Base-by-base conservation (phyloP, 1,284 basidiomycete species). In the Anthracocystis walkeri region DNA sequence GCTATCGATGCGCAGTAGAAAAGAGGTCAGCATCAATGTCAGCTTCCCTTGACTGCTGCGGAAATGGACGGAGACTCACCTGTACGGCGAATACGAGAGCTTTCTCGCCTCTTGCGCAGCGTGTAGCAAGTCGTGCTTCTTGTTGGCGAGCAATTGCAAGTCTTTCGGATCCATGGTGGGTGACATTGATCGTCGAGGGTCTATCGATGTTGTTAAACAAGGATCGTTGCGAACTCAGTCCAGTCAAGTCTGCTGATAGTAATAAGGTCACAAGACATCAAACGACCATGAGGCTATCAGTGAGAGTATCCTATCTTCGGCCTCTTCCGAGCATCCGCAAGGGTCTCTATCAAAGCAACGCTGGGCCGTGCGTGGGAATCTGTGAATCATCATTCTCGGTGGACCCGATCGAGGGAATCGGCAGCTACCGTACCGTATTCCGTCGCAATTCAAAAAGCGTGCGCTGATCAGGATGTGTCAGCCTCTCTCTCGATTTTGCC, bases 1-100 rank as follows among this genome's bases (percentile, higher is more conserved):
- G 46, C 93, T 95, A 85, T 18, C 21, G 44, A 50, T 27, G 14
- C 23, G 27, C 4, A 25, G 20, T 21, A 40, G 31, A 23, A 25
- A 2, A 4, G 27, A 14, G 6, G 1, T 40, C 25, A 53, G 51
- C 23, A 10, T 20, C 7, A 27, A n/a, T 27, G 8, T 48, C 16
- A 18, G n/a, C n/a, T n/a, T n/a, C n/a, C n/a, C 7, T 3, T 49
- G 16, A 23, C 27, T 29, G 18, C 4, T 5, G 3, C 3, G 41
- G 23, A 14, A 1, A 25, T 27, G 44, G 3, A 12, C 14, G 14
- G 3, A 18, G 11, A 35, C 78, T 57, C 42, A 80, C 80, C 79
- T 81, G 68, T 84, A 84, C 7, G 83, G 83, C 4, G 78, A 74
- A 50, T 84, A 84, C 16, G 80, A 76, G 1, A 80, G 62, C 44